Evolutionary conservation across 495 filamentous ascomycete species (phyloP).

Genomic region (Bathelium albidoporum): DNA sequence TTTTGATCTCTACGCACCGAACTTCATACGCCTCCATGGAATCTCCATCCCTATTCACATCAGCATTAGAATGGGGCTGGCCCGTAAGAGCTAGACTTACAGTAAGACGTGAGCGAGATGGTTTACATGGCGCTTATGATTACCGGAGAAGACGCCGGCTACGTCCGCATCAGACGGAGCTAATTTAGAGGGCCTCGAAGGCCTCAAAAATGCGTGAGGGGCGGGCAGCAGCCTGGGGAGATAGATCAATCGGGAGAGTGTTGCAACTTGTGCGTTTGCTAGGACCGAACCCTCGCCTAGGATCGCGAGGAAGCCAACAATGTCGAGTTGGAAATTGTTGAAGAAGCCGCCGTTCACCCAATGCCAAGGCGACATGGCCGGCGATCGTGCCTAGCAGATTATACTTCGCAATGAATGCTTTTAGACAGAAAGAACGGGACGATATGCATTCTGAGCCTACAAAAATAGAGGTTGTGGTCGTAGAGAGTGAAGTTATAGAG

Average conservation of each 20-base stretch:
- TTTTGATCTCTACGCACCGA: slow-evolving; percentile 33
- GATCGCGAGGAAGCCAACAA: slow-evolving; percentile 36
- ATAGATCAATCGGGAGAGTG: slow-evolving; percentile 30
- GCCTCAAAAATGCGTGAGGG: slow-evolving; percentile 30
- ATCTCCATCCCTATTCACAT: slow-evolving; percentile 18
- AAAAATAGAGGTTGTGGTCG: neutral
- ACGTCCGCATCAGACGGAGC: slow-evolving; percentile 22
- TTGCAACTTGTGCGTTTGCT: slow-evolving; percentile 32
- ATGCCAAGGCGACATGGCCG: slow-evolving; percentile 10
- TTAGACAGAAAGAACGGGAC: neutral
- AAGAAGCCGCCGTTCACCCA: slow-evolving; percentile 10
- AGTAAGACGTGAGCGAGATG: slow-evolving; percentile 32
- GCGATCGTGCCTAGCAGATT: neutral
- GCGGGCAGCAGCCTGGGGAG: slow-evolving; percentile 33
- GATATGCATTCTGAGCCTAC: neutral
- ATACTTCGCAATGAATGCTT: neutral
- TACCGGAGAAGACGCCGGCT: slow-evolving; percentile 28
- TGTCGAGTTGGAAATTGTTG: slow-evolving; percentile 30
- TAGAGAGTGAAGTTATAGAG: neutral
- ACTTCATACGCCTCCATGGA: slow-evolving; percentile 27
- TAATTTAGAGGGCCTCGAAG: slow-evolving; percentile 24
- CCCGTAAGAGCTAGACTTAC: slow-evolving; percentile 16
- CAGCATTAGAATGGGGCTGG: neutral
- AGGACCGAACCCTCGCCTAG: slow-evolving; percentile 32
- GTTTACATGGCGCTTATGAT: slow-evolving; percentile 24